Evolutionary conservation across 768 basidiomycete species (phyloP).

Genomic region (Boletus barrowsii): DNA sequence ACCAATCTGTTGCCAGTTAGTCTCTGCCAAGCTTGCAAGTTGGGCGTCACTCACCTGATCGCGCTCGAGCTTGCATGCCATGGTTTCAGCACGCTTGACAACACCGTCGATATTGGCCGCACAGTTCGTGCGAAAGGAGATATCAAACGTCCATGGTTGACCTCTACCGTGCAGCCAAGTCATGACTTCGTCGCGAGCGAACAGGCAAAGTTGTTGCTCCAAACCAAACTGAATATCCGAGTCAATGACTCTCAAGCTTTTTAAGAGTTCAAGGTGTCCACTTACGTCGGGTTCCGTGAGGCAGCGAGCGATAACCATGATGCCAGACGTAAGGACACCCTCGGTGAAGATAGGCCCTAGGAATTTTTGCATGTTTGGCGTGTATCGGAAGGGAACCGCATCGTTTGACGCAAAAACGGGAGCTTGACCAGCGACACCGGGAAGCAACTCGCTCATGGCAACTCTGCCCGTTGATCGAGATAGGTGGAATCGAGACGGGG

Average conservation of each 20-base stretch:
- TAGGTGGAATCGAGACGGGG: slow-evolving; percentile 81
- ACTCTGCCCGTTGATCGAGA: slow-evolving; percentile 88
- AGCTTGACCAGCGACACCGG: slow-evolving; percentile 54
- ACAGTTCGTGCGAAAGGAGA: slow-evolving; percentile 54
- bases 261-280: background rate
- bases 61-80: slow-evolving; percentile 85
- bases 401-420: slow-evolving; percentile 76
- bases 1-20: slow-evolving; percentile 19
- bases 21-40: background rate
- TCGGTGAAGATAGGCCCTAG: slow-evolving; percentile 86
- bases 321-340: slow-evolving; percentile 79
- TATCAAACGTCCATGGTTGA: slow-evolving; percentile 56
- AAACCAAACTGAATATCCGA: slow-evolving; percentile 67
- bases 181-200: slow-evolving; percentile 89
- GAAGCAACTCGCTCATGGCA: slow-evolving; percentile 90
- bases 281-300: slow-evolving; percentile 89
- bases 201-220: slow-evolving; percentile 87
- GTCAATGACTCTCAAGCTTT: background rate
- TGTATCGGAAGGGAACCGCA: slow-evolving; percentile 93
- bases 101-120: slow-evolving; percentile 64
- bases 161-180: slow-evolving; percentile 64
- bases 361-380: slow-evolving; percentile 94
- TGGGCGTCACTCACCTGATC: slow-evolving; percentile 54
- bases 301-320: slow-evolving; percentile 88
- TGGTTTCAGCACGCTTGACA: slow-evolving; percentile 74